Evolutionary conservation across 331 rosid species (phyloP), one percentile per base, ranked within the genome.

Genomic region (Rhamnella rubrinervis): DNA sequence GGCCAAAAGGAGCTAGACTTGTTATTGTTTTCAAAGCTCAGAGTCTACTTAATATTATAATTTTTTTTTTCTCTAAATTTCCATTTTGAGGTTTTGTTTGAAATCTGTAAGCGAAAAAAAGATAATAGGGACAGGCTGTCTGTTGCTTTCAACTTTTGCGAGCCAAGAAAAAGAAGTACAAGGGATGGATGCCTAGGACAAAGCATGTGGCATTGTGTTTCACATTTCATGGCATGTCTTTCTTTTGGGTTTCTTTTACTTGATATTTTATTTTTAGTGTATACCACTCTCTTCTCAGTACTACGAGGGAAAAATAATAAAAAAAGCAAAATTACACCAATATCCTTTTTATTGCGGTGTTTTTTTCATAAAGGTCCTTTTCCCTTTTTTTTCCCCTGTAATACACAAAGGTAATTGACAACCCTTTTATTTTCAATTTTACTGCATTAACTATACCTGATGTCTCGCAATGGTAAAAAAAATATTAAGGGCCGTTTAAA

Each of bases 171-270:
- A 77, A 59, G 71, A 85, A 86, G 92, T 82, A 82, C 92, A 87
- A 85, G 83, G 15, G 77, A 82, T 63, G 90, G 90, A 83, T 84
- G 92, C 84, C 79, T 55, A 73, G 74, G 82, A 71, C 90, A 86
- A 79, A 63, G 87, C 95, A 88, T 84, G 90, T 88, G 95, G 84
- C 74, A 65, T 81, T 79, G 90, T 91, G 97, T 84, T 88, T 88
- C 95, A 83, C 90, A 88, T 86, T 91, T 71, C 86, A 82, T 88
- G 81, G 90, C 91, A 91, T 88, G 89, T 85, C 75, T 82, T 91
- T 80, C 71, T 66, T 73, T 50, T 65, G 35, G 64, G 78, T 37
- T 74, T 70, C 68, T 66, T 79, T 59, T 52, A 16, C 19, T 71
- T 50, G 25, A 18, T 12, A 14, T 23, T 46, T 47, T 49, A 12